phyloP scores from a whole-genome alignment of 2,329 filamentous ascomycete genomes.

The Escovopsis sp. region DNA sequence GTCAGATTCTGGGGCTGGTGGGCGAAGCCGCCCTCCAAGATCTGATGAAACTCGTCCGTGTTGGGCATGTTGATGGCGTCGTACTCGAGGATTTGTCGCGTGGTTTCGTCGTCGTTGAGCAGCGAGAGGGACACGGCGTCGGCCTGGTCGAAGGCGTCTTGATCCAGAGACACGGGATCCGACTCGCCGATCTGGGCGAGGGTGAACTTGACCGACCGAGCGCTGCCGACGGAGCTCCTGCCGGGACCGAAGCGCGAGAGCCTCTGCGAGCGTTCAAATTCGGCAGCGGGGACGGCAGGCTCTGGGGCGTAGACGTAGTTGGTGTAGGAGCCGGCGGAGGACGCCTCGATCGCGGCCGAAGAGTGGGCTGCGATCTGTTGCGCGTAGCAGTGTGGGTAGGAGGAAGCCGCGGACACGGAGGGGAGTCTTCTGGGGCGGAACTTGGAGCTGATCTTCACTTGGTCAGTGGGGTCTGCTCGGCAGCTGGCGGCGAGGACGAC shows the following conservation, averaged over 20 bases:
- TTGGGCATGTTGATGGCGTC: conserved; percentile 17
- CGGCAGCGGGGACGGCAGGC: conserved; percentile 34
- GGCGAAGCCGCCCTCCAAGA: conserved; percentile 15
- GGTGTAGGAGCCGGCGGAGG: conserved; percentile 48
- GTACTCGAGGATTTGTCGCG: conserved; percentile 13
- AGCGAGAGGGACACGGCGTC: conserved; percentile 28
- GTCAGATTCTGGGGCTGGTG: conserved; percentile 2
- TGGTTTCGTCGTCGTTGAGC: conserved; percentile 11
- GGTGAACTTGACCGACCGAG: conserved; percentile 33
- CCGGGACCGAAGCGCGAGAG: conserved; percentile 38
- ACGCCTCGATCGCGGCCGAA: conserved; percentile 52
- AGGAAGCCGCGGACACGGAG: conserved; percentile 30
- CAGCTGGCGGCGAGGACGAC: conserved; percentile 41
- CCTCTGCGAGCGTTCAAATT: conserved; percentile 33
- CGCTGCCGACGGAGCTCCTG: conserved; percentile 37
- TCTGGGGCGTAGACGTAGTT: no score
- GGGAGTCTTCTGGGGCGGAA: conserved; percentile 26
- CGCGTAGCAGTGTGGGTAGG: conserved; percentile 13
- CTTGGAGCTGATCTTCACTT: conserved; percentile 10
- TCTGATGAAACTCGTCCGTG: conserved; percentile 20
- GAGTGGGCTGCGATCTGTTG: conserved; percentile 56
- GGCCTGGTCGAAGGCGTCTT: conserved; percentile 38
- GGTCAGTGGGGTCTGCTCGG: conserved; percentile 18
- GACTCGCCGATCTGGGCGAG: conserved; percentile 44
- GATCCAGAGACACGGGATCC: conserved; percentile 35